A percentile compares a stretch with the other conserved stretches of the same genome.
Evolutionary conservation across 2,329 filamentous ascomycete genomes (phyloP).

Genomic region (Pseudogymnoascus sp.): DNA sequence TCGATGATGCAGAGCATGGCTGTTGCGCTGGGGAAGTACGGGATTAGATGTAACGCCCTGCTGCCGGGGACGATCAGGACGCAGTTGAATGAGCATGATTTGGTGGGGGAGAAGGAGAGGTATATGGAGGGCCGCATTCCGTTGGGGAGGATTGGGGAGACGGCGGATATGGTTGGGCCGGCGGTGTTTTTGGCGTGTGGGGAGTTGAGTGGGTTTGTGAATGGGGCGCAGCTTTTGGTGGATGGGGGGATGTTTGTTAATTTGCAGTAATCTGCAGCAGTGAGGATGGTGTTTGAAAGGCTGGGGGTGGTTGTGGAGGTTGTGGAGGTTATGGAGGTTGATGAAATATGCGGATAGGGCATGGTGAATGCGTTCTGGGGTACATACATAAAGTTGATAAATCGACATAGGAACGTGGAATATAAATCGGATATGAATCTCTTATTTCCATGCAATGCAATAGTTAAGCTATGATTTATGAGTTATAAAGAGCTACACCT

Average conservation of each 20-base stretch:
- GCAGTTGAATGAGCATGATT: conserved; percentile 74
- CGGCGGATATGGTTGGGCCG: conserved; percentile 70
- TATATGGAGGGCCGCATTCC: conserved; percentile 82
- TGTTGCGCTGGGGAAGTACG: conserved; percentile 65
- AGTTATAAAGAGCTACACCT: not conserved
- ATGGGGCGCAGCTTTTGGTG: conserved; percentile 73
- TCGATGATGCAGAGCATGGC: conserved; percentile 78
- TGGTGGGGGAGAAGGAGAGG: conserved; percentile 60
- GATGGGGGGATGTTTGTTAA: conserved; percentile 89
- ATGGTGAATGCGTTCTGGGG: not conserved
- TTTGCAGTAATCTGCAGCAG: conserved; percentile 57
- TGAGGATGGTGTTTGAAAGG: conserved; percentile 26
- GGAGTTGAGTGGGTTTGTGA: conserved; percentile 71
- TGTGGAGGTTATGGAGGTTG: not conserved
- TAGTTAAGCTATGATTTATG: not conserved
- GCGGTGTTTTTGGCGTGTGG: conserved; percentile 78
- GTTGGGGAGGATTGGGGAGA: conserved; percentile 62
- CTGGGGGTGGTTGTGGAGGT: not conserved
- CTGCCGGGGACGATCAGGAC: conserved; percentile 77
- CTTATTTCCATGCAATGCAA: not conserved
- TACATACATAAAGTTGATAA: not conserved
- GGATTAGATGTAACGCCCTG: conserved; percentile 74
- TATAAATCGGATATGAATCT: not conserved
- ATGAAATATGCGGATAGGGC: not conserved
- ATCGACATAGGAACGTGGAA: not conserved